Percentiles rank a stretch among this genome's conserved stretches.
These are phyloP conservation scores for Debaryomyces sp. DNA, from an alignment of 1,139 yeast genomes.

Conservation along the genomic window DNA sequence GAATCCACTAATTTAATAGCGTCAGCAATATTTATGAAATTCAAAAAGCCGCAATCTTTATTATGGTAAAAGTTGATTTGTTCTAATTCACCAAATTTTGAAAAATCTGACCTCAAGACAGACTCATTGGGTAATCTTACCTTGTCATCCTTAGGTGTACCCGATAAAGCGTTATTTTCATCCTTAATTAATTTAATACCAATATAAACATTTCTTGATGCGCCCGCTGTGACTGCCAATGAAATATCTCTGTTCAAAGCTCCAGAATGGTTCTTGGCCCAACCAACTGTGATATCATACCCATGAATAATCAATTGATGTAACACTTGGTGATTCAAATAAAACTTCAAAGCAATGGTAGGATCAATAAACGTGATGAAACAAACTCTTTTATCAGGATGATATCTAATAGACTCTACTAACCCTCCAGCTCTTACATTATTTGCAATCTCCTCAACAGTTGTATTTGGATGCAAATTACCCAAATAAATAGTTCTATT, in stretches of 20 bases:
- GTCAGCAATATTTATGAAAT: constrained; percentile 43
- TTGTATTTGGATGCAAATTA: constrained; percentile 46
- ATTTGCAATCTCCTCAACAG: constrained; percentile 53
- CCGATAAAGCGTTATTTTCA: constrained; percentile 8
- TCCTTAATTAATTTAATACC: constrained; percentile 38
- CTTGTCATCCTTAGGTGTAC: constrained; percentile 14
- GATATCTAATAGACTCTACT: constrained; percentile 42
- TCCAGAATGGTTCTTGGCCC: constrained; percentile 51
- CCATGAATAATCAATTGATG: constrained; percentile 52
- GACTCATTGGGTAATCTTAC: constrained; percentile 41
- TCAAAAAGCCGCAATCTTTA: constrained; percentile 50
- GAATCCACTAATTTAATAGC: constrained; percentile 40
- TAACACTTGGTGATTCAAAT: constrained; percentile 45
- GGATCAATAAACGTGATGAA: constrained; percentile 51
- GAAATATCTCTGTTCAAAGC: constrained; percentile 42
- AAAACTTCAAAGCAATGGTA: constrained; percentile 43
- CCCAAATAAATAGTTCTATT: constrained; percentile 50
- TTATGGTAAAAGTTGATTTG: constrained; percentile 50
- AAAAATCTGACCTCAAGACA: constrained; percentile 42
- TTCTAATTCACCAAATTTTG: constrained; percentile 45
- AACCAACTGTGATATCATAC: constrained; percentile 45
- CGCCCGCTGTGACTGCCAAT: constrained; percentile 53
- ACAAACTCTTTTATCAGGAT: constrained; percentile 42
- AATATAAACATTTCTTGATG: constrained; percentile 51
- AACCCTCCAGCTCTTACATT: constrained; percentile 53